A percentile compares a stretch with the other conserved stretches of the same genome.
Evolutionary conservation across 441 rosid species (phyloP).

Genomic region (Erodium trifolium): DNA sequence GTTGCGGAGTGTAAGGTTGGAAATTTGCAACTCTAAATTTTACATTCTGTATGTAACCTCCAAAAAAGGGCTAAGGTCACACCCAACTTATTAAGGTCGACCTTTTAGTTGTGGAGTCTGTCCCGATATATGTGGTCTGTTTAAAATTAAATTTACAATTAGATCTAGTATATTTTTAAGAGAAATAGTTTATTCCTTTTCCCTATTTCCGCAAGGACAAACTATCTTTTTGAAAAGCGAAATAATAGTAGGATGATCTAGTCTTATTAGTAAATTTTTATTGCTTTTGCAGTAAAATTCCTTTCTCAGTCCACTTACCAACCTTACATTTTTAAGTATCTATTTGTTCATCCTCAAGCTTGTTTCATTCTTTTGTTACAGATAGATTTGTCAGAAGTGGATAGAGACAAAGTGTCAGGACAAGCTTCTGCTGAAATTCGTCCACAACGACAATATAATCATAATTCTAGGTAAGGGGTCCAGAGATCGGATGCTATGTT

Average conservation of each 20-base stretch:
- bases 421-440: constrained; percentile 65
- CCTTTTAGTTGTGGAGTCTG: too few relatives aligned
- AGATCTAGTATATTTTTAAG: not conserved
- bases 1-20: not conserved
- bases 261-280: not conserved
- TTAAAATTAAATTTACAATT: too few relatives aligned
- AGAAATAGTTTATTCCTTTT: not conserved
- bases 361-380: constrained; percentile 27
- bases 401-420: constrained; percentile 82
- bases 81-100: too few relatives aligned
- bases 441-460: constrained; percentile 27
- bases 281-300: not conserved
- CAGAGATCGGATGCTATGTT: constrained; percentile 15
- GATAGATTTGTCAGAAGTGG: constrained; percentile 65
- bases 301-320: not conserved
- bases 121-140: too few relatives aligned
- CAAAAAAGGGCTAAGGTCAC: too few relatives aligned
- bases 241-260: not conserved
- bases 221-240: not conserved
- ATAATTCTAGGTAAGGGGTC: constrained; percentile 34
- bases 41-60: too few relatives aligned
- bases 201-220: too few relatives aligned
- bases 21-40: not conserved
- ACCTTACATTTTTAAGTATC: not conserved
- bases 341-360: not conserved